phyloP scores from a whole-genome alignment of 257 asterid genomes.

The Gentiana macrophylla region DNA sequence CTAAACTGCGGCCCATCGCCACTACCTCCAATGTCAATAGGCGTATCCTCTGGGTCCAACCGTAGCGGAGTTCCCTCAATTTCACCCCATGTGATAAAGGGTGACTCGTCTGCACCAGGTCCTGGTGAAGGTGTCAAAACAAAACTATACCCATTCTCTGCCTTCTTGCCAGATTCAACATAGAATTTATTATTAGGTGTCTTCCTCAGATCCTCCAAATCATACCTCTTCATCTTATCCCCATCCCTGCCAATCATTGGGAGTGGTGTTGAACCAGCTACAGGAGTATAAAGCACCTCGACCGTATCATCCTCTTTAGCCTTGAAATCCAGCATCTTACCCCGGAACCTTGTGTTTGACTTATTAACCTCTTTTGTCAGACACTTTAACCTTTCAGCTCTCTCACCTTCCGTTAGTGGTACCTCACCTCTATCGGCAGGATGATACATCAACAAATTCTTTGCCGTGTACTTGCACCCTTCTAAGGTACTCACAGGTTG shows the following conservation, averaged over 20 bases:
- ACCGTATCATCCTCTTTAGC: constrained; percentile 44
- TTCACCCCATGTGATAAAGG: constrained; percentile 94
- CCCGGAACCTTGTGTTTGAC: constrained; percentile 72
- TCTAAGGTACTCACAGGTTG: constrained; percentile 70
- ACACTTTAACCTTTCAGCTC: constrained; percentile 57
- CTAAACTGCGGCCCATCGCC: constrained; percentile 81
- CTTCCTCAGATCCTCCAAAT: constrained; percentile 80
- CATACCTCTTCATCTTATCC: constrained; percentile 66
- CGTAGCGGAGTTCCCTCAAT: constrained; percentile 93
- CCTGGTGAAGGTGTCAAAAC: constrained; percentile 96
- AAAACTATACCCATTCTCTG: constrained; percentile 78
- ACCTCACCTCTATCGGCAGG: constrained; percentile 85
- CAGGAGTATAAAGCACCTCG: constrained; percentile 60
- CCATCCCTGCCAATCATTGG: constrained; percentile 38
- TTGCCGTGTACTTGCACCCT: constrained; percentile 81
- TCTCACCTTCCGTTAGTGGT: constrained; percentile 66
- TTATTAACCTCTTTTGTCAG: constrained; percentile 67
- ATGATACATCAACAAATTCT: constrained; percentile 85
- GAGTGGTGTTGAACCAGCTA: constrained; percentile 69
- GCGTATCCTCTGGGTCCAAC: constrained; percentile 88
- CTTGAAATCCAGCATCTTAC: constrained; percentile 39
- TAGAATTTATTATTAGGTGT: constrained; percentile 59
- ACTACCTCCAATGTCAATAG: constrained; percentile 82
- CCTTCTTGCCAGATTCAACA: constrained; percentile 66
- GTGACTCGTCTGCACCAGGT: constrained; percentile 84